Base-by-base conservation (phyloP, 768 basidiomycete species). In the Artomyces pyxidatus region DNA sequence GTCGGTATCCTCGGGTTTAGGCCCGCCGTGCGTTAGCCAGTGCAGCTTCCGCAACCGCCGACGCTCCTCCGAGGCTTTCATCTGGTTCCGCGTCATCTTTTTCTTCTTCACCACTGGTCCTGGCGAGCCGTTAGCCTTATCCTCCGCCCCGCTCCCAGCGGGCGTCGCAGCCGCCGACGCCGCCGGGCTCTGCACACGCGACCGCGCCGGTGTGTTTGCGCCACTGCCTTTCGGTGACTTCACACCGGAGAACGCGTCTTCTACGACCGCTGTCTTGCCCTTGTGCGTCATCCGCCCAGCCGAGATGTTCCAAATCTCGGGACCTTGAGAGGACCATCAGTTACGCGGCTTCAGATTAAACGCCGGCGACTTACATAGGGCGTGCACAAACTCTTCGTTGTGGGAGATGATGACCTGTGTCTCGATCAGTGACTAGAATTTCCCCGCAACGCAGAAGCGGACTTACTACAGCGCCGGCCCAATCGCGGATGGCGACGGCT, bases 221-320 rank as follows among this genome's bases (percentile, higher is more conserved):
- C 81, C 80, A 59, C 85, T 88, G 38, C 84, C 83, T 65, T 73
- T 84, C 4, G 80, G 77, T 16, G 81, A 77, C 65, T 80, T 84
- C 52, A 68, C 66, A 62, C 88, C 84, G 47, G 78, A 73, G 62
- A 94, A 85, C 2, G 78, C 78, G 58, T 94, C 92, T 59, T 97
- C 94, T 38, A 92, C 74, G 39, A 92, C 72, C 12, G 88, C 81
- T 3, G 76, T 71, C 68, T 96, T 97, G 60, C 94, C 94, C 71
- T 91, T 83, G 57, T 88, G 88, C 28, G 83, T 83, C 69, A 98
- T 74, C 25, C 77, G 77, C 10, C 94, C 94, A 43, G 66, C 81
- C 43, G 94, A 90, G 59, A 98, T 81, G 61, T 94, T 77, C 94
- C 95, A 98, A 55, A 94, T 93, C 68, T 97, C 93, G 40, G 88